A percentile compares a stretch with the other conserved stretches of the same genome.
These are phyloP conservation scores for Pythium graminicola DNA, from an alignment of 352 stramenopile species.

Conservation along the genomic window DNA sequence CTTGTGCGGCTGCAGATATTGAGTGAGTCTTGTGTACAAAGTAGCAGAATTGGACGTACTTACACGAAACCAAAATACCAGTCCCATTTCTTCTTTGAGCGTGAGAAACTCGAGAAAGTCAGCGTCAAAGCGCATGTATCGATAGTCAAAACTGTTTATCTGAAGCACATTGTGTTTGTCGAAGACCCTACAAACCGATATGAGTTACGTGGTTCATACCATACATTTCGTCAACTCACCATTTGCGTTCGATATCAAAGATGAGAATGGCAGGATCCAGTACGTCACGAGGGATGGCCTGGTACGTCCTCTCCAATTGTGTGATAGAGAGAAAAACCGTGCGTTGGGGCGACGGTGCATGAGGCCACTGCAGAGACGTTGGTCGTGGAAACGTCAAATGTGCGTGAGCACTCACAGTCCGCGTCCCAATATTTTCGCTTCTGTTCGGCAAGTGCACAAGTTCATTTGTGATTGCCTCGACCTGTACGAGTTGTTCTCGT, in stretches of 20 bases:
- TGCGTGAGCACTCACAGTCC: not conserved
- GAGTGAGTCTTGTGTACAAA: not conserved
- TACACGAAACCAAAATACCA: slow-evolving; percentile 75
- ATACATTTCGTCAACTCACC: too few species aligned
- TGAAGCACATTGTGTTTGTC: slow-evolving; percentile 61
- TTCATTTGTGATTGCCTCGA: slow-evolving; percentile 54
- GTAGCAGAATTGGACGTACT: slow-evolving; percentile 2
- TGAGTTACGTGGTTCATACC: too few species aligned
- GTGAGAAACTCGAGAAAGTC: slow-evolving; percentile 73
- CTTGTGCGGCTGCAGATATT: slow-evolving; percentile 36
- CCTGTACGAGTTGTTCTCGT: slow-evolving; percentile 39
- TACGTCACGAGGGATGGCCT: slow-evolving; percentile 57
- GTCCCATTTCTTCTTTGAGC: slow-evolving; percentile 60
- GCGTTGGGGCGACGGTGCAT: slow-evolving; percentile 40
- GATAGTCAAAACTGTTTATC: slow-evolving; percentile 61
- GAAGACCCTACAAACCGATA: slow-evolving; percentile 52
- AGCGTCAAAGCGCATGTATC: slow-evolving; percentile 68
- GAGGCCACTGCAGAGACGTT: slow-evolving; percentile 49
- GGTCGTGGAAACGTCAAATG: slow-evolving; percentile 24
- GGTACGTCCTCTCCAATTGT: slow-evolving; percentile 51
- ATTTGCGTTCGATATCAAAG: slow-evolving; percentile 65
- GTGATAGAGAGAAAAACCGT: slow-evolving; percentile 74
- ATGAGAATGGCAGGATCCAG: slow-evolving; percentile 53
- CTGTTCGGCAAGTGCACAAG: slow-evolving; percentile 17
- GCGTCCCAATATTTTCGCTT: not conserved